Percentiles rank a stretch among this genome's conserved stretches.
phyloP scores from a whole-genome alignment of 2,329 filamentous ascomycete species.

The Colletotrichum phormii region DNA sequence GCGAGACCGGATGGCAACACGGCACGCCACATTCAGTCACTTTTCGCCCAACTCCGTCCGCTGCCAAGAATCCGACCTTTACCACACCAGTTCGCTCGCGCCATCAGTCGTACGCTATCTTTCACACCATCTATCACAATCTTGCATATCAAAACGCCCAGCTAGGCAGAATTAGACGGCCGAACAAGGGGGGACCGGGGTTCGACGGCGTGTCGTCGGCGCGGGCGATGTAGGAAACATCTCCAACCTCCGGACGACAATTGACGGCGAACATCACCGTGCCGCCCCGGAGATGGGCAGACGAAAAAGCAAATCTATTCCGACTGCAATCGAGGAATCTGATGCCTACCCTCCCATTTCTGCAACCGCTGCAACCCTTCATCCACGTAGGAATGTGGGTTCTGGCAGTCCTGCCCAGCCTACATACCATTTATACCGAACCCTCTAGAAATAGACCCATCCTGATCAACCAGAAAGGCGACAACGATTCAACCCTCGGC shows the following conservation, averaged over 20 bases:
- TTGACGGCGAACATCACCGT: neutral
- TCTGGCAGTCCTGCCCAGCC: conserved; percentile 2
- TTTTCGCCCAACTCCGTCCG: conserved; percentile 18
- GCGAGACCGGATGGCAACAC: conserved; percentile 21
- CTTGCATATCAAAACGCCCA: neutral
- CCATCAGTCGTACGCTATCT: neutral
- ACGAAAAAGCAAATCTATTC: conserved; percentile 7
- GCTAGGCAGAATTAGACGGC: neutral
- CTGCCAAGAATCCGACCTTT: conserved; percentile 12
- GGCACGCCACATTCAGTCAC: conserved; percentile 28
- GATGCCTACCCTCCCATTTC: neutral
- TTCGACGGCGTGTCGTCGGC: neutral
- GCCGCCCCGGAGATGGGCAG: neutral
- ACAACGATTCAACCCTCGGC: conserved; percentile 3
- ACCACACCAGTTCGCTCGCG: neutral
- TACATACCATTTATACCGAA: neutral
- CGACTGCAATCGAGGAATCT: neutral
- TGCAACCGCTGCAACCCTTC: neutral
- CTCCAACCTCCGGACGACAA: conserved; percentile 4
- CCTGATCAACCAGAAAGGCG: conserved; percentile 1
- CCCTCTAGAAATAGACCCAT: neutral
- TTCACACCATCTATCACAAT: neutral
- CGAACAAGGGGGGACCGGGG: neutral
- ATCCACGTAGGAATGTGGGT: conserved; percentile 4
- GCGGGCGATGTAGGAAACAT: neutral